phyloP scores from a whole-genome alignment of 768 basidiomycete genomes.

The Tulasnella sp. region DNA sequence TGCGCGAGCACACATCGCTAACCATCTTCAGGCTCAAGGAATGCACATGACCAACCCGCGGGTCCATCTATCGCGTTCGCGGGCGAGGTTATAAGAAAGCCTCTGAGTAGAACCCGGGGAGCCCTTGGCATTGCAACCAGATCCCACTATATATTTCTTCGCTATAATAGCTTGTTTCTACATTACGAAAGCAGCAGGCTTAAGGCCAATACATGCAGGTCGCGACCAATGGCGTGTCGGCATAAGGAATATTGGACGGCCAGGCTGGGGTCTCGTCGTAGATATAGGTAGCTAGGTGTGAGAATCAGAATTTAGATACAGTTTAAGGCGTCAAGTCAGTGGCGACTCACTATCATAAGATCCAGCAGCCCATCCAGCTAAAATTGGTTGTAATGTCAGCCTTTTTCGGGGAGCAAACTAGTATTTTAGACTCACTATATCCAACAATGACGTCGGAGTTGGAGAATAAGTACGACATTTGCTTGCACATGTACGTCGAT shows the following conservation, averaged over 20 bases:
- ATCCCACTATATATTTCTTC: neutral
- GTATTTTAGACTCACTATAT: neutral
- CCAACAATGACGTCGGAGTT: slow-evolving; percentile 26
- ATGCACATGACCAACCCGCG: too few species aligned
- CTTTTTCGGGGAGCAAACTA: neutral
- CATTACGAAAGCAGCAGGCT: neutral
- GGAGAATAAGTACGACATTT: neutral
- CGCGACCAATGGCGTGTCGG: neutral
- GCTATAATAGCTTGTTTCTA: neutral
- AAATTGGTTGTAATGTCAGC: neutral
- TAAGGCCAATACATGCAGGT: slow-evolving; percentile 6
- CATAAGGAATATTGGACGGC: neutral
- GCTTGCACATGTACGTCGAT: slow-evolving; percentile 18
- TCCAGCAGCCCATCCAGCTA: slow-evolving; percentile 24
- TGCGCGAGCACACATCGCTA: too few species aligned
- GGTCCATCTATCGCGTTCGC: too few species aligned
- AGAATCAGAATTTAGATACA: neutral
- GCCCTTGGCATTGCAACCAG: neutral
- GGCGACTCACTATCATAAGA: neutral
- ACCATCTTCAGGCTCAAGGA: too few species aligned
- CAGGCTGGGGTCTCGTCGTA: slow-evolving; percentile 22
- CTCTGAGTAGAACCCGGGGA: too few species aligned
- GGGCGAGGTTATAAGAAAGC: too few species aligned
- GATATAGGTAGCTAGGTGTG: slow-evolving; percentile 6
- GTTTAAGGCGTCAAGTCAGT: neutral